Conservation (phyloP, 148 eudicot species). For the Chenopodium album region DNA sequence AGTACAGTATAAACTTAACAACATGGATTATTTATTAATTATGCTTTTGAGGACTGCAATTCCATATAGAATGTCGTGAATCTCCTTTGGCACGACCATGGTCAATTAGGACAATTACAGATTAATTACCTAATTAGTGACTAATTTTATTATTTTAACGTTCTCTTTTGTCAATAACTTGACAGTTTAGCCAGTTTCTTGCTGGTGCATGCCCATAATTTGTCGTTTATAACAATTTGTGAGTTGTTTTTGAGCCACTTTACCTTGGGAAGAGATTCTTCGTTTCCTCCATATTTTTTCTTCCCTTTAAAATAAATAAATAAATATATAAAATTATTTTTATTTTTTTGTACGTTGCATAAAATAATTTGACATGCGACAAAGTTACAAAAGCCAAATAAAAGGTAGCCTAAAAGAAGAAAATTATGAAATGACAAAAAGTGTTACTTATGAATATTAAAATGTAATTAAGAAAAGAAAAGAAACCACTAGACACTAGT, state of each 20-base stretch:
- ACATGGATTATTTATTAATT: too few relatives aligned
- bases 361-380: not conserved
- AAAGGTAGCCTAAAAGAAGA: not conserved
- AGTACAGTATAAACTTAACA: too few relatives aligned
- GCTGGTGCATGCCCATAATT: slow-evolving; percentile 4
- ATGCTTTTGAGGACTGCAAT: not conserved
- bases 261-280: slow-evolving; percentile 1
- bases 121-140: not conserved
- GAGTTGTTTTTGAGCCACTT: not conserved
- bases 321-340: too few relatives aligned
- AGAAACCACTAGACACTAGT: not conserved
- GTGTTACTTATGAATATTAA: not conserved
- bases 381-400: slow-evolving; percentile 13
- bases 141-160: not conserved
- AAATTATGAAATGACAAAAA: not conserved
- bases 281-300: not conserved
- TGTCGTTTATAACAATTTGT: not conserved
- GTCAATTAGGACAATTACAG: not conserved
- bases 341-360: not conserved
- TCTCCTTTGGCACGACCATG: not conserved
- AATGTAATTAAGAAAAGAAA: not conserved
- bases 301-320: too few relatives aligned
- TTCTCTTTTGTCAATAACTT: slow-evolving; percentile 13
- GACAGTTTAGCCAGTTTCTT: slow-evolving; percentile 6
- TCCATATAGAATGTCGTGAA: not conserved